Conservation (phyloP, 2,329 filamentous ascomycete genomes). For the Didymella keratinophila region DNA sequence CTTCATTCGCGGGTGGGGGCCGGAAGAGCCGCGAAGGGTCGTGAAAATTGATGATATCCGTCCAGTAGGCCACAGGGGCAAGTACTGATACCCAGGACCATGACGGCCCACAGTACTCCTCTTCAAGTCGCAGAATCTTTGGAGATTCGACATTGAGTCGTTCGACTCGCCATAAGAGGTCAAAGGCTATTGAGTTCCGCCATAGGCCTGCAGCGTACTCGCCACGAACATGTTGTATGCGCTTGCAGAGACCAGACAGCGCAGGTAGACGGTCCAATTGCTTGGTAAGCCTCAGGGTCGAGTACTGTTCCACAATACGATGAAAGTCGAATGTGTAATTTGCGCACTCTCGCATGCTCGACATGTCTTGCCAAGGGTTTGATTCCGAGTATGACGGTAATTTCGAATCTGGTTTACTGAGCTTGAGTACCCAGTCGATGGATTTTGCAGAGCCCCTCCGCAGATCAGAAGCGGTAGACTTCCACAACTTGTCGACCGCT, state of each 20-base stretch:
- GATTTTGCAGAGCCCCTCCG: neutral
- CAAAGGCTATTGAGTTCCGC: conserved; percentile 27
- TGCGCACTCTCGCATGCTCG: conserved; percentile 12
- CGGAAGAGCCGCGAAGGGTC: conserved; percentile 4
- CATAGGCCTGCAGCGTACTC: conserved; percentile 28
- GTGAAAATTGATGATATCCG: conserved; percentile 22
- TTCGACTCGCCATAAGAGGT: conserved; percentile 31
- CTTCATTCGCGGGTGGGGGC: neutral
- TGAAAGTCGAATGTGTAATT: conserved; percentile 24
- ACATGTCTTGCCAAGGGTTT: neutral
- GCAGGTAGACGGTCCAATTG: conserved; percentile 25
- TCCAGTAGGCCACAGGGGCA: conserved; percentile 24
- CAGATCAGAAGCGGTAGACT: neutral
- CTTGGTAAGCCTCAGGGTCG: conserved; percentile 21
- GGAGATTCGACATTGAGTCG: conserved; percentile 6
- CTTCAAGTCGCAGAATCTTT: neutral
- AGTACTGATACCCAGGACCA: conserved; percentile 31
- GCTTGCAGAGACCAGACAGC: conserved; percentile 26
- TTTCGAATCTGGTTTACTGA: neutral
- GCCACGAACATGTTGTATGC: conserved; percentile 25
- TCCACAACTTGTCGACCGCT: neutral
- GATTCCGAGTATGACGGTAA: neutral
- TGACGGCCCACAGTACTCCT: conserved; percentile 19
- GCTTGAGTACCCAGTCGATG: neutral
- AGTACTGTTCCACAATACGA: conserved; percentile 28